These are phyloP conservation scores for Acorus gramineus DNA, from an alignment of 106 monocot genomes.

Conservation along the genomic window DNA sequence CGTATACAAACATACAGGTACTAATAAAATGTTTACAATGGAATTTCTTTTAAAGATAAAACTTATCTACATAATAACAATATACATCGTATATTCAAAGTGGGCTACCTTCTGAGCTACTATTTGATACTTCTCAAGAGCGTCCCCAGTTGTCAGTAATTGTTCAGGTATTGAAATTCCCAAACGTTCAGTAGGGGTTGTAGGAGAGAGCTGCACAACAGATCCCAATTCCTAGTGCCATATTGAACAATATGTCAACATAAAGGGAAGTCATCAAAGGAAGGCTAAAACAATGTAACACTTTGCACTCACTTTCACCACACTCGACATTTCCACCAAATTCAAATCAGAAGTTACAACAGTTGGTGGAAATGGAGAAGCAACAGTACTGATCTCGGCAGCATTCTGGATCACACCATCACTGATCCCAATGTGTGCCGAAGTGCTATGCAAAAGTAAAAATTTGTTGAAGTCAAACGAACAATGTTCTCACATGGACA, in stretches of 20 bases:
- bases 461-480: too few relatives aligned
- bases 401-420: constrained; percentile 29
- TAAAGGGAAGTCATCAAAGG: not conserved
- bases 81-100: not conserved
- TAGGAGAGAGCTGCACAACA: constrained; percentile 29
- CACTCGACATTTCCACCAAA: constrained; percentile 22
- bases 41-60: too few relatives aligned
- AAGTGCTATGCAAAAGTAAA: constrained; percentile 8
- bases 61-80: too few relatives aligned
- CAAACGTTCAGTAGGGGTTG: constrained; percentile 29
- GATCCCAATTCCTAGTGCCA: constrained; percentile 51
- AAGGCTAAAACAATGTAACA: not conserved
- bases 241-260: constrained; percentile 14
- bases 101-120: constrained; percentile 60
- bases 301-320: constrained; percentile 31
- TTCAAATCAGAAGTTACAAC: constrained; percentile 42
- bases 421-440: constrained; percentile 19
- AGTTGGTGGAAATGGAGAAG: constrained; percentile 31
- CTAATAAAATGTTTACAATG: too few relatives aligned
- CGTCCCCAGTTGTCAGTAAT: constrained; percentile 58
- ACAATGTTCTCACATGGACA: not conserved
- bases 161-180: constrained; percentile 6
- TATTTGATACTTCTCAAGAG: constrained; percentile 67
- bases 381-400: constrained; percentile 30
- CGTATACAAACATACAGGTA: too few relatives aligned